Conservation (phyloP, 1,139 yeast genomes). For the Zygosaccharomyces pseudobailii region DNA sequence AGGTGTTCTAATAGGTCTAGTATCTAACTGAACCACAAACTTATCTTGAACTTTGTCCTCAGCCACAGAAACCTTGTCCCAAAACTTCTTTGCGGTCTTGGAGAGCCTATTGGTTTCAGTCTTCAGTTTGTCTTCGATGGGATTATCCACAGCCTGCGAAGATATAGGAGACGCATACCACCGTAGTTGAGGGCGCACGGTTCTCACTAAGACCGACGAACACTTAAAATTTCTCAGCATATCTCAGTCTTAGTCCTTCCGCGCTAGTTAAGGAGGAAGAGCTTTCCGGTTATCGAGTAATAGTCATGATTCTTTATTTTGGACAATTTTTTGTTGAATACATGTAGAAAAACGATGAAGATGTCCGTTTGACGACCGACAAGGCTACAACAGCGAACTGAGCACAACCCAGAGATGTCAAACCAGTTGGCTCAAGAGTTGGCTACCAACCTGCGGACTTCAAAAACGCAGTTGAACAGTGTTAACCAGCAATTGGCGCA, state of each 20-base stretch:
- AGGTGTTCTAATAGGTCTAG: constrained; percentile 79
- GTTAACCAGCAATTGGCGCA: constrained; percentile 57
- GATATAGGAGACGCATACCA: constrained; percentile 6
- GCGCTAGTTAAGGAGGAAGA: background rate
- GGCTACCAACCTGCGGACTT: constrained; percentile 54
- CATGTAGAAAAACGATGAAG: background rate
- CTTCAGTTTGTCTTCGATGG: constrained; percentile 48
- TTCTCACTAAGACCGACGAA: background rate
- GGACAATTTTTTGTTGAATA: background rate
- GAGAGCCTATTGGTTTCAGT: constrained; percentile 69
- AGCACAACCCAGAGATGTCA: constrained; percentile 15
- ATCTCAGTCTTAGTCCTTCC: background rate
- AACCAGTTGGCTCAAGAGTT: constrained; percentile 45
- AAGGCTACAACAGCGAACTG: background rate
- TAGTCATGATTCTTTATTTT: background rate
- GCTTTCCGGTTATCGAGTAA: background rate
- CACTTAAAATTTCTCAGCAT: constrained; percentile 4
- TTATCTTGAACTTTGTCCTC: constrained; percentile 30
- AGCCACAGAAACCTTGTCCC: constrained; percentile 69
- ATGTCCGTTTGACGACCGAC: background rate
- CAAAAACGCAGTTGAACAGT: constrained; percentile 59
- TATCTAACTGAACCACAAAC: constrained; percentile 62
- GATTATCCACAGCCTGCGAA: constrained; percentile 37
- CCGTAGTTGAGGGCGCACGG: constrained; percentile 1
- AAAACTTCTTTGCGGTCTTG: constrained; percentile 69